A percentile compares a stretch with the other conserved stretches of the same genome.
phyloP scores from a whole-genome alignment of 2,329 filamentous ascomycete species.

The Hypomyces rosellus region DNA sequence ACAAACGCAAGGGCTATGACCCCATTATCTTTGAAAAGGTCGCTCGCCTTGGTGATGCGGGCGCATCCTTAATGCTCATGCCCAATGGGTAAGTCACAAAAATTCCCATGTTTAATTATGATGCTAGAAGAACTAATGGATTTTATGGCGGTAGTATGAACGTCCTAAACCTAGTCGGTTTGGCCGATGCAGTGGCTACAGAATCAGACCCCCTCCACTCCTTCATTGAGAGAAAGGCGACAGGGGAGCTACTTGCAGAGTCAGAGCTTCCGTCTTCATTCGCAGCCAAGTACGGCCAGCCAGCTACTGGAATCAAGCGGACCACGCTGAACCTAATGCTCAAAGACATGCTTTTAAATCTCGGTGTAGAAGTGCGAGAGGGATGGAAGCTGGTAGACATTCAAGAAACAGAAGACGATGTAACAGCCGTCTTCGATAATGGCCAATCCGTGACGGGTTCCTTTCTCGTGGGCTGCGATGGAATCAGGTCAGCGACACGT shows the following conservation, averaged over 20 bases:
- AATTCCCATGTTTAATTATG: not conserved
- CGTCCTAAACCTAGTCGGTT: constrained; percentile 15
- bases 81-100: constrained; percentile 15
- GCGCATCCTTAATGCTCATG: constrained; percentile 18
- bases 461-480: constrained; percentile 18
- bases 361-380: constrained; percentile 14
- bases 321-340: constrained; percentile 15
- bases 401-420: constrained; percentile 10
- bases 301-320: constrained; percentile 15
- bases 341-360: constrained; percentile 9
- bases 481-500: constrained; percentile 14
- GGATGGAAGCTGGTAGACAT: constrained; percentile 18
- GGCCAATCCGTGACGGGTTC: constrained; percentile 11
- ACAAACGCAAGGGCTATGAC: constrained; percentile 17
- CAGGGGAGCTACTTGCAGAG: constrained; percentile 13
- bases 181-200: not conserved
- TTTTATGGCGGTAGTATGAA: constrained; percentile 7
- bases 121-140: not conserved
- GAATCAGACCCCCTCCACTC: constrained; percentile 10
- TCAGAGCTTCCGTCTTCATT: constrained; percentile 15
- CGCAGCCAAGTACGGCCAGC: constrained; percentile 14
- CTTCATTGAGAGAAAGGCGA: constrained; percentile 12
- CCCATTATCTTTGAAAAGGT: constrained; percentile 19
- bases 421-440: constrained; percentile 16
- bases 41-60: constrained; percentile 15